A percentile compares a stretch with the other conserved stretches of the same genome.
Conservation (phyloP, 805 yeast genomes). For the Kodamaea kaohsiungensis region DNA sequence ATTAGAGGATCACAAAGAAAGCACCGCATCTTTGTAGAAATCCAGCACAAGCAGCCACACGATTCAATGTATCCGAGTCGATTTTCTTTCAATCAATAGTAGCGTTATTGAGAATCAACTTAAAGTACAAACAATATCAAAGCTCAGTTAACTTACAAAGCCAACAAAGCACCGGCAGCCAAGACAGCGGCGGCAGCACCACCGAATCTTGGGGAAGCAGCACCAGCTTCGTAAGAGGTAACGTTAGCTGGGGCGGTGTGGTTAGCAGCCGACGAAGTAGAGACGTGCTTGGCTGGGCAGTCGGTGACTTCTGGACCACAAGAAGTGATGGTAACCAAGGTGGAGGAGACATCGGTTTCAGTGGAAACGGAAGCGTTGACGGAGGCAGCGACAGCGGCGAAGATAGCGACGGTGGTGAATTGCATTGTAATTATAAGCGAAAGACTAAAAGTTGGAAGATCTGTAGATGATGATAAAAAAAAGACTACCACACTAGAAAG, state of each 20-base stretch:
- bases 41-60: conserved; percentile 9
- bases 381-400: conserved; percentile 36
- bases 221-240: conserved; percentile 37
- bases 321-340: conserved; percentile 48
- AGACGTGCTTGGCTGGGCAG: conserved; percentile 42
- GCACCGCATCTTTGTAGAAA: conserved; percentile 3
- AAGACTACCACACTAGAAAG: background rate
- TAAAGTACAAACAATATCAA: background rate
- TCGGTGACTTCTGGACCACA: conserved; percentile 47
- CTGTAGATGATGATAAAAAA: conserved; percentile 11
- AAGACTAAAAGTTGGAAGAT: conserved; percentile 14
- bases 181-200: conserved; percentile 47
- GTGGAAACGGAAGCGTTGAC: conserved; percentile 39
- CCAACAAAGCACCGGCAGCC: conserved; percentile 50
- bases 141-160: conserved; percentile 16
- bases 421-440: conserved; percentile 34
- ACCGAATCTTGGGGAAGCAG: conserved; percentile 34
- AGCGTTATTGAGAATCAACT: conserved; percentile 9
- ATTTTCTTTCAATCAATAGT: conserved; percentile 5
- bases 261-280: conserved; percentile 25
- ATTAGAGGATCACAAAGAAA: conserved; percentile 2
- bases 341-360: conserved; percentile 33
- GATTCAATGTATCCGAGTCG: background rate
- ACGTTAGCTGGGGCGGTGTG: conserved; percentile 31
- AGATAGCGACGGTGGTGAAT: conserved; percentile 39